phyloP scores from a whole-genome alignment of 352 stramenopile genomes.

The Pythium guiyangense region DNA sequence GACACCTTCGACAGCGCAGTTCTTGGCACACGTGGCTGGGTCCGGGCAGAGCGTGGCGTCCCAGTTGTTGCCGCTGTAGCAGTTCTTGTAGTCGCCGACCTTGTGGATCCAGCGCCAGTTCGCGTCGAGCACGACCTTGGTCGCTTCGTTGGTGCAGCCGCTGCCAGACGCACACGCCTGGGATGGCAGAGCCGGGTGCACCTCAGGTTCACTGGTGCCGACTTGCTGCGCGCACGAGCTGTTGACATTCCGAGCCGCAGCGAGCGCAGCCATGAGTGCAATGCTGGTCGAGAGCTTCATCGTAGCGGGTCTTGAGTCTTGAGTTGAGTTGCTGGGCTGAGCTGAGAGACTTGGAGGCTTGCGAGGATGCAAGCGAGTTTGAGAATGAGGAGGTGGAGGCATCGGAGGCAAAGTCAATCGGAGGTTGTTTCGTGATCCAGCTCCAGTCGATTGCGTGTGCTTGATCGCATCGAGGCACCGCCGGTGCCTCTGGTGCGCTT shows the following conservation, averaged over 20 bases:
- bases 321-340: neutral
- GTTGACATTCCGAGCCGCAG: neutral
- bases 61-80: slow-evolving; percentile 60
- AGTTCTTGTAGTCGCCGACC: slow-evolving; percentile 58
- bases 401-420: neutral
- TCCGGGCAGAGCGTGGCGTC: slow-evolving; percentile 46
- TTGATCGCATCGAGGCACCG: neutral
- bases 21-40: slow-evolving; percentile 37
- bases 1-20: slow-evolving; percentile 60
- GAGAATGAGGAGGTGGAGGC: slow-evolving; percentile 2
- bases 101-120: slow-evolving; percentile 76
- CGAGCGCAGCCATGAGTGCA: slow-evolving; percentile 7
- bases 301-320: neutral
- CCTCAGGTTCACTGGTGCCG: slow-evolving; percentile 38
- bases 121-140: slow-evolving; percentile 62
- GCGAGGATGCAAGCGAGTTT: neutral
- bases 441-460: neutral
- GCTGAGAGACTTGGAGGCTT: neutral
- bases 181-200: slow-evolving; percentile 46
- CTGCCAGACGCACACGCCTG: slow-evolving; percentile 33
- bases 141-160: slow-evolving; percentile 38
- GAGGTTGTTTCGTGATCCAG: neutral
- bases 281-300: slow-evolving; percentile 7
- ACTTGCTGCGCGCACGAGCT: slow-evolving; percentile 30
- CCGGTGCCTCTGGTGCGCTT: too few relatives aligned